Conservation (phyloP, 768 basidiomycete genomes). For the Trametes elegans region DNA sequence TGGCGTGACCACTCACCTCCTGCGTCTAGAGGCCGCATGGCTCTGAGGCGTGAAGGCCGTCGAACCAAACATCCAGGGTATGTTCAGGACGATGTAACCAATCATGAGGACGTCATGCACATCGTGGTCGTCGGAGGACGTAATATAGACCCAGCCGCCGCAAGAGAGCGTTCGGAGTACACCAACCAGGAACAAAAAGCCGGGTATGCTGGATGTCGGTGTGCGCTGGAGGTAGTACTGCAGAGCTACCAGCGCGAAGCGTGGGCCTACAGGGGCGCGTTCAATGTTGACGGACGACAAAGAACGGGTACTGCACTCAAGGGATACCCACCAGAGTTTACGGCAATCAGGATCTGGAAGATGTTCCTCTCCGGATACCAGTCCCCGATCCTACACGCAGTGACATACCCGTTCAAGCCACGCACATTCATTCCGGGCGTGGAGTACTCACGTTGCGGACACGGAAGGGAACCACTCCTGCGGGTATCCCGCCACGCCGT, state of each 20-base stretch:
- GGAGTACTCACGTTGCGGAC: conserved; percentile 63
- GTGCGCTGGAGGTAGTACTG: conserved; percentile 60
- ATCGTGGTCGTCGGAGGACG: conserved; percentile 80
- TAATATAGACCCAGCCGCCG: conserved; percentile 92
- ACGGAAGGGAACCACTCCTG: conserved; percentile 93
- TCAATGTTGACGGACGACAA: not conserved
- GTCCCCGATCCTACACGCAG: conserved; percentile 82
- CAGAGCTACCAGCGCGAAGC: conserved; percentile 62
- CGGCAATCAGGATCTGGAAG: conserved; percentile 85
- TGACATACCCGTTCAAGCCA: not conserved
- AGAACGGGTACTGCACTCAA: no score
- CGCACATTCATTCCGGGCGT: not conserved
- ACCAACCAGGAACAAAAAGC: conserved; percentile 56
- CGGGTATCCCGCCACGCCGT: conserved; percentile 77
- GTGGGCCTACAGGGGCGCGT: conserved; percentile 52
- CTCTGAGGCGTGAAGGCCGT: conserved; percentile 50
- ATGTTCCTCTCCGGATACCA: conserved; percentile 85
- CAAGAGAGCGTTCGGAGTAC: conserved; percentile 75
- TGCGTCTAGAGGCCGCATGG: conserved; percentile 41
- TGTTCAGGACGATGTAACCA: conserved; percentile 74
- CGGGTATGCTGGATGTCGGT: conserved; percentile 41
- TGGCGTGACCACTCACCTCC: conserved; percentile 42
- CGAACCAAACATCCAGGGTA: conserved; percentile 88
- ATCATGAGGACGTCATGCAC: conserved; percentile 89
- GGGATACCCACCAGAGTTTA: conserved; percentile 60